Conservation (phyloP, 805 yeast genomes). For the Kodamaea restingae region DNA sequence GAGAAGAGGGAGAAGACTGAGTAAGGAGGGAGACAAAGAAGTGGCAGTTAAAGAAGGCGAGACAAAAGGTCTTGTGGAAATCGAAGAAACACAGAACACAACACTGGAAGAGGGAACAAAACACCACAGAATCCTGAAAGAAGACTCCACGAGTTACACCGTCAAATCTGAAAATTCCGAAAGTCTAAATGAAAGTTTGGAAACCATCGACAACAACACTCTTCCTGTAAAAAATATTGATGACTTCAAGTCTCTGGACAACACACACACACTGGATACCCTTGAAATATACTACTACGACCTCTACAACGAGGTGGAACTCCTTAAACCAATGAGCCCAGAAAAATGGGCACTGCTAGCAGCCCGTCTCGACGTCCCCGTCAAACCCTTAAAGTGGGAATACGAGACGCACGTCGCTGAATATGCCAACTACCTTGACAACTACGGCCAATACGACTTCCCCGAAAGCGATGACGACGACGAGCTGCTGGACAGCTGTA, state of each 20-base stretch:
- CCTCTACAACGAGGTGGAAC: conserved; percentile 31
- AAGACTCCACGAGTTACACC: no score
- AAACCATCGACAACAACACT: no score
- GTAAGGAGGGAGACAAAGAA: not conserved
- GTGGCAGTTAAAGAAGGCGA: no score
- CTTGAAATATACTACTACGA: conserved; percentile 34
- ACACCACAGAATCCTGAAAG: no score
- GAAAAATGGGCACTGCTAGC: conserved; percentile 6
- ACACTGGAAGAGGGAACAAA: no score
- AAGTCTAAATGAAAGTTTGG: no score
- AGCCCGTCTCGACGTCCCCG: conserved; percentile 1
- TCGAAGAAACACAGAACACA: no score
- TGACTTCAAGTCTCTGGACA: no score
- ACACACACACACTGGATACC: conserved; percentile 1
- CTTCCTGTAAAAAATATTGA: no score
- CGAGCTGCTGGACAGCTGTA: conserved; percentile 36
- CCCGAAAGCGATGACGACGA: conserved; percentile 26
- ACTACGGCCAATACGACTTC: conserved; percentile 25
- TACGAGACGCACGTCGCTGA: conserved; percentile 23
- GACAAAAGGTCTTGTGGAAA: no score
- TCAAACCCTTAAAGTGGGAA: conserved; percentile 17
- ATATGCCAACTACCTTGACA: conserved; percentile 31
- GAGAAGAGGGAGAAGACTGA: not conserved
- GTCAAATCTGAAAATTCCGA: no score
- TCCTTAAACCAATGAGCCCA: conserved; percentile 7